Evolutionary conservation across 2,329 filamentous ascomycete species (phyloP), one percentile per base, ranked within the genome.

Genomic region (Verticillium zaregamsianum): DNA sequence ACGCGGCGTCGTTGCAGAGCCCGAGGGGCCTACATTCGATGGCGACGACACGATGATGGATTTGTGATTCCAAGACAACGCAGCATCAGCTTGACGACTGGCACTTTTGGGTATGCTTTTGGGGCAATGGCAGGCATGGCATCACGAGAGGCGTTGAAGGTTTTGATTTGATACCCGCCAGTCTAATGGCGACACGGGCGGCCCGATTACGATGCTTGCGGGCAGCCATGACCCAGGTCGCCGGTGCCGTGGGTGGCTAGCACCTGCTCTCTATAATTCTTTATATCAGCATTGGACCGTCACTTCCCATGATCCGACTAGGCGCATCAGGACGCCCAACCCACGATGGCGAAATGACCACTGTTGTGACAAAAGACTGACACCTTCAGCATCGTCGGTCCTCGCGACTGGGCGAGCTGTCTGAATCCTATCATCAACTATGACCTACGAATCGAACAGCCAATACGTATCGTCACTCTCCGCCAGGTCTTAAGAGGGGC

Each of bases 31-130:
- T 66, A 79, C 72, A 28, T 78, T 85, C 68, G 87, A 92, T 68
- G 93, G 91, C 11, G 92, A 98, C 73, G 94, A 98, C 79, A 97
- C 93, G 17, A 97, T 97, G 92, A 81, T 93, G 69, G 88, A 86
- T 65, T 78, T 67, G 65, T 74, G 60, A 68, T 61, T 40, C 15
- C 55, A 17, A 58, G n/a, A 58, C 11, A 8, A 39, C 25, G 35
- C 33, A 39, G 32, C 23, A 28, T 31, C 37, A 25, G 33, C 57
- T 39, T 40, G 32, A 45, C 25, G 35, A 58, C 20, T 60, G 58
- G 31, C 28, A 49, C 31, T 61, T 31, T 28, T 57, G 45, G 45
- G 45, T 23, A 49, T n/a, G 8, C 8, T 23, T 25, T 23, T 49
- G 17, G n/a, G 39, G 39, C 39, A 45, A 45, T 49, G 45, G 45